Percentiles rank a stretch among this genome's conserved stretches.
Evolutionary conservation across 257 asterid genomes (phyloP).

Genomic region (Plantago ovata): DNA sequence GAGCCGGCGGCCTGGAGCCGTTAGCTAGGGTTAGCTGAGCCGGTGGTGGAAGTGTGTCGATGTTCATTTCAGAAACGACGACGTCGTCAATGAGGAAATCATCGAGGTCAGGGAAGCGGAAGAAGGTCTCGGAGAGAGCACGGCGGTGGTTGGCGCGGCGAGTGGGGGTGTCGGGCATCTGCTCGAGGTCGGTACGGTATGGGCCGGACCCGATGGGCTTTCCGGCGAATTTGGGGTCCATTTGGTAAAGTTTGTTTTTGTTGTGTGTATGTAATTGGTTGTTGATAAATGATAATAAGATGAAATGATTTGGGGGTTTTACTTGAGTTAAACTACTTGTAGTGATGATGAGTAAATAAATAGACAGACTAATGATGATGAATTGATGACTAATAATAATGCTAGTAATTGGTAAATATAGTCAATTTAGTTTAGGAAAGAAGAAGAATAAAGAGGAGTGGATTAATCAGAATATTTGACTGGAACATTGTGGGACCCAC

Average conservation of each 20-base stretch:
- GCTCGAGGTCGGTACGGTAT: conserved; percentile 55
- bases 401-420: no score
- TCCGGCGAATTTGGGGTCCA: conserved; percentile 63
- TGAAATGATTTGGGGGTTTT: no score
- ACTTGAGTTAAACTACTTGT: no score
- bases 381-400: no score
- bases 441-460: no score
- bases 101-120: conserved; percentile 72
- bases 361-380: no score
- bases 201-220: conserved; percentile 28
- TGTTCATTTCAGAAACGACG: conserved; percentile 47
- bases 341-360: no score
- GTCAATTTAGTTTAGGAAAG: no score
- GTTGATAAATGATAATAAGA: no score
- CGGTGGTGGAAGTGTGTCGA: conserved; percentile 33
- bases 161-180: conserved; percentile 71
- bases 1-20: conserved; percentile 34
- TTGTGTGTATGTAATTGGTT: no score
- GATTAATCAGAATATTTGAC: no score
- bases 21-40: conserved; percentile 20
- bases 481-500: no score
- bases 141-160: conserved; percentile 77
- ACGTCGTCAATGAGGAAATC: conserved; percentile 74
- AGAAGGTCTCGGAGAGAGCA: conserved; percentile 81
- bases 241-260: not conserved